Base-by-base conservation (phyloP, 768 basidiomycete species). In the Butyriboletus loyo region DNA sequence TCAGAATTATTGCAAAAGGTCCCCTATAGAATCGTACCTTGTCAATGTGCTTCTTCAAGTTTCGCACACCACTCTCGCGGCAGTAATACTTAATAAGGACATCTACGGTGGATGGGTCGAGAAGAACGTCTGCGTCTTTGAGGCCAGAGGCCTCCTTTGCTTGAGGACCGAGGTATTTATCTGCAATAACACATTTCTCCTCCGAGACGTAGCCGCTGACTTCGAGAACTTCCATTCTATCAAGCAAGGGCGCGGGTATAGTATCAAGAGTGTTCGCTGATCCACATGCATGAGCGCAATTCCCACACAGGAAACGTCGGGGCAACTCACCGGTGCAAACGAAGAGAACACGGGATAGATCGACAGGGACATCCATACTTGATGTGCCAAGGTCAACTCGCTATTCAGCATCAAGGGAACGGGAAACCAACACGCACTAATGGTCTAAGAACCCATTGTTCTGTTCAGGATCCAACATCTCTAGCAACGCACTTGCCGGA, bases 21-120 rank as follows among this genome's bases (percentile, higher is more conserved):
- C 7, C 64, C 13, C n/a, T n/a, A 27, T n/a, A 31, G 6, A n/a
- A 34, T 17, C 44, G 2, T 54, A 92, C 93, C 85, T 98, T 98
- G 65, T 99, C 96, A 49, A 99, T 96, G 63, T 95, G 90, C 73
- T 99, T 98, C 84, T 98, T 98, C 67, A 99, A 65, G 65, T 94
- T 93, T 44, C 97, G 78, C 28, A 99, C 97, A 39, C 97, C 97
- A 61, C 92, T 96, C 75, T 99, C 97, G 22, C 97, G 81, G 67
- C 92, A 95, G 70, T 98, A 98, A 69, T 94, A 98, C 67, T 95
- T 89, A 74, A 99, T 98, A 47, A 99, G 78, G 11, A 83, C 73
- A 59, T 95, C 92, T 40, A 98, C 85, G 0, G 94, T 83, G 10
- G 81, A 76, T 7, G 82, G 77, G 19, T 91, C 86, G 15, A 99